A percentile compares a stretch with the other conserved stretches of the same genome.
Evolutionary conservation across 2,329 filamentous ascomycete genomes (phyloP).

Genomic region (Eurotiales sp.): DNA sequence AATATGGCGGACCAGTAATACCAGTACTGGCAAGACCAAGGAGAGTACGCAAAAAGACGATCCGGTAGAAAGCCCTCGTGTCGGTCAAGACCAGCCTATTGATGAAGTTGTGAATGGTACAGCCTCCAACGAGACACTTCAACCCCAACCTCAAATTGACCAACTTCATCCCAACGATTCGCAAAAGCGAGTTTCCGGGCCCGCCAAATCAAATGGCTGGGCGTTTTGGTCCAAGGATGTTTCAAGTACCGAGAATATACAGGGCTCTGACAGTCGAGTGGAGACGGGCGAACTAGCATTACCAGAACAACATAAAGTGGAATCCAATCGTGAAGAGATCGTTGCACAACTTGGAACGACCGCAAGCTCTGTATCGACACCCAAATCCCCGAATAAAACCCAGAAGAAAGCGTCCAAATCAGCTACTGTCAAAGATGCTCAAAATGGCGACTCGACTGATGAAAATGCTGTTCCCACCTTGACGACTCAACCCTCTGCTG

Average conservation of each 20-base stretch:
- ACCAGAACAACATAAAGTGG: slow-evolving; percentile 18
- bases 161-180: slow-evolving; percentile 18
- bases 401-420: slow-evolving; percentile 23
- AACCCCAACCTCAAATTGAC: slow-evolving; percentile 20
- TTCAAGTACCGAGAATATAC: slow-evolving; percentile 22
- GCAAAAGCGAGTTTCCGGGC: slow-evolving; percentile 22
- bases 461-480: slow-evolving; percentile 23
- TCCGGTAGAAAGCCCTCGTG: slow-evolving; percentile 15
- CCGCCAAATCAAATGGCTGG: slow-evolving; percentile 34
- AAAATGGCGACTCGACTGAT: slow-evolving; percentile 11
- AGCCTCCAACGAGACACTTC: slow-evolving; percentile 19
- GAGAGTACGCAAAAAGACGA: slow-evolving; percentile 20
- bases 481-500: slow-evolving; percentile 17
- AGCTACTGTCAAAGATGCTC: slow-evolving; percentile 21
- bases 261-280: slow-evolving; percentile 11
- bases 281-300: slow-evolving; percentile 21
- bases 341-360: slow-evolving; percentile 16
- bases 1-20: slow-evolving; percentile 37
- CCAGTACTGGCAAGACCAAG: slow-evolving; percentile 23
- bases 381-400: slow-evolving; percentile 20
- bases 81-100: slow-evolving; percentile 15
- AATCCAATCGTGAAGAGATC: slow-evolving; percentile 13
- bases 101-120: slow-evolving; percentile 18
- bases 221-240: slow-evolving; percentile 40
- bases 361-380: slow-evolving; percentile 14